phyloP scores from a whole-genome alignment of 1,139 yeast species.

The Magnusiomyces tetraspermus region DNA sequence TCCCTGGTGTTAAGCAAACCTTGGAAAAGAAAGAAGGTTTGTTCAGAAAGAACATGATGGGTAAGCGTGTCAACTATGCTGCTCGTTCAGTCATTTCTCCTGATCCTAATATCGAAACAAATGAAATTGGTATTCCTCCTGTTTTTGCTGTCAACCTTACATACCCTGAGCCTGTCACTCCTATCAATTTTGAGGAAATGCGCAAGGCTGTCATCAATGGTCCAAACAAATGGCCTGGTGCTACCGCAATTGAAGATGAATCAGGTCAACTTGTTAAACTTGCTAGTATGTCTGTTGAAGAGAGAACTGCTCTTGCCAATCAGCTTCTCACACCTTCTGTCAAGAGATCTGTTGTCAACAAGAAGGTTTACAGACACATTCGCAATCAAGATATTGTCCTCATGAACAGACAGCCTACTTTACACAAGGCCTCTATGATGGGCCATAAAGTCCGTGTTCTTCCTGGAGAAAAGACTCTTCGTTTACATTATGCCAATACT shows the following conservation, averaged over 20 bases:
- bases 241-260: constrained; percentile 90
- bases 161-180: constrained; percentile 97
- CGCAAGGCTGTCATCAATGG: constrained; percentile 96
- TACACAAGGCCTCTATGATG: constrained; percentile 99
- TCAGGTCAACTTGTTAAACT: constrained; percentile 83
- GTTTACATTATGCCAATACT: constrained; percentile 96
- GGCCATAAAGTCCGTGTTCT: constrained; percentile 95
- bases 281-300: constrained; percentile 83
- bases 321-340: constrained; percentile 82
- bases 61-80: constrained; percentile 97
- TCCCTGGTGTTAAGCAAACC: constrained; percentile 96
- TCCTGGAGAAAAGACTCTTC: constrained; percentile 93
- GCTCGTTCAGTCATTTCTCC: constrained; percentile 99
- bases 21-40: constrained; percentile 97
- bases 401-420: constrained; percentile 98
- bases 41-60: constrained; percentile 99
- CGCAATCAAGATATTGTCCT: constrained; percentile 90
- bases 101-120: constrained; percentile 95
- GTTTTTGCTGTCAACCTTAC: constrained; percentile 93
- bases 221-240: constrained; percentile 98
- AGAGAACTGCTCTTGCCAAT: constrained; percentile 92
- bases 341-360: constrained; percentile 54
- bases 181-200: constrained; percentile 80
- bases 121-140: constrained; percentile 98
- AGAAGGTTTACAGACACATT: constrained; percentile 90